phyloP scores from a whole-genome alignment of 306 rosid genomes.

The Hippophae gyantsensis region DNA sequence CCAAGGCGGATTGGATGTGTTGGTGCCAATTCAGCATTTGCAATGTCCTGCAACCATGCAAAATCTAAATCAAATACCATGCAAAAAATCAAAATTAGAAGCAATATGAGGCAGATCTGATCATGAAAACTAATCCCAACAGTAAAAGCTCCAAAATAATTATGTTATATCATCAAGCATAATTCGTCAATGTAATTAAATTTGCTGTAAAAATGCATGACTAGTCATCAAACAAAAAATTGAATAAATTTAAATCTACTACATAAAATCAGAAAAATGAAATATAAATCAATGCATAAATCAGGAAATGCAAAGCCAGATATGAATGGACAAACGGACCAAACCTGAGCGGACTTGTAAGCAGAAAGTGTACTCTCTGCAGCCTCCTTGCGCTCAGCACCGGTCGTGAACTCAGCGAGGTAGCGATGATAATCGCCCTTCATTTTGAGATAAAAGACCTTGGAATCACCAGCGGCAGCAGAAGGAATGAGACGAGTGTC shows the following conservation, averaged over 20 bases:
- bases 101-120: neutral
- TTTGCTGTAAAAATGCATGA: too few species aligned
- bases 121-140: too few species aligned
- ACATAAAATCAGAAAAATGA: neutral
- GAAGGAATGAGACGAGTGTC: slow-evolving; percentile 93
- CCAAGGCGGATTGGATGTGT: slow-evolving; percentile 98
- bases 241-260: too few species aligned
- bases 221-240: too few species aligned
- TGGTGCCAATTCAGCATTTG: slow-evolving; percentile 79
- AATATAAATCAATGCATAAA: neutral
- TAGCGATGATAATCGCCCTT: slow-evolving; percentile 97
- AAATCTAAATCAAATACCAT: neutral
- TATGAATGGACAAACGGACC: neutral
- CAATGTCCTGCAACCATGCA: slow-evolving; percentile 61
- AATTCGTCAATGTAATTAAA: too few species aligned
- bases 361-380: slow-evolving; percentile 95
- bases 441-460: slow-evolving; percentile 97
- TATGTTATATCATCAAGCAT: too few species aligned
- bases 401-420: slow-evolving; percentile 96
- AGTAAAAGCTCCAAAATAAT: too few species aligned
- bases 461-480: slow-evolving; percentile 80
- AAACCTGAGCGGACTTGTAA: slow-evolving; percentile 94
- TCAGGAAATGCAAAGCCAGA: neutral
- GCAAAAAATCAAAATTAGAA: neutral
- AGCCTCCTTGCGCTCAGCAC: slow-evolving; percentile 96